Conservation (phyloP, 768 basidiomycete species). For the Boletellus sp. region DNA sequence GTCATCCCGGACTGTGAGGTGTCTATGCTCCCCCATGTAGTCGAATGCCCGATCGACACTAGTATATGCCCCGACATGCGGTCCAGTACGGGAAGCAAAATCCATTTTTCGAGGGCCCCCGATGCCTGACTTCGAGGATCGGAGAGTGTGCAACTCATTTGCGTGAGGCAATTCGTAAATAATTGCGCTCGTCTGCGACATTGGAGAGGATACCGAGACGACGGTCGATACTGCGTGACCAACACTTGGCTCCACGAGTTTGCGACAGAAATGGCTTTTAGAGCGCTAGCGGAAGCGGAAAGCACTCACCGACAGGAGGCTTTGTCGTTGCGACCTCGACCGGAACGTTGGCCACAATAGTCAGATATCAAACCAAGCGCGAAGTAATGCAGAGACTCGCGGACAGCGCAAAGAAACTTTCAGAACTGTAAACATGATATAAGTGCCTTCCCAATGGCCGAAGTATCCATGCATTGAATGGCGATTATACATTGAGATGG, state of each 20-base stretch:
- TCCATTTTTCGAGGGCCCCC: constrained; percentile 22
- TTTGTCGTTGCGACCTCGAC: constrained; percentile 12
- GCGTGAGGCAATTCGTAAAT: constrained; percentile 1
- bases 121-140: constrained; percentile 10
- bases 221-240: constrained; percentile 13
- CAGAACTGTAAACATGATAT: constrained; percentile 1
- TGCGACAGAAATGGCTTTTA: background rate
- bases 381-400: background rate
- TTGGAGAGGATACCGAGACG: constrained; percentile 13
- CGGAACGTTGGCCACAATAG: background rate
- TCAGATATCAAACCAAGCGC: constrained; percentile 10
- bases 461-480: constrained; percentile 32
- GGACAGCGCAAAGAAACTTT: background rate
- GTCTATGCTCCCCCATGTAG: background rate
- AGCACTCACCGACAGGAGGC: background rate
- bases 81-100: background rate
- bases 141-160: constrained; percentile 1
- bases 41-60: background rate
- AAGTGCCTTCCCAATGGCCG: constrained; percentile 26
- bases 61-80: background rate
- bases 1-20: background rate
- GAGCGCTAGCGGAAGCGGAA: background rate
- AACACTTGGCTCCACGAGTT: constrained; percentile 6
- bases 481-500: constrained; percentile 36
- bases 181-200: constrained; percentile 8